Conservation (phyloP, 2,329 filamentous ascomycete genomes). For the Curvularia lunata region DNA sequence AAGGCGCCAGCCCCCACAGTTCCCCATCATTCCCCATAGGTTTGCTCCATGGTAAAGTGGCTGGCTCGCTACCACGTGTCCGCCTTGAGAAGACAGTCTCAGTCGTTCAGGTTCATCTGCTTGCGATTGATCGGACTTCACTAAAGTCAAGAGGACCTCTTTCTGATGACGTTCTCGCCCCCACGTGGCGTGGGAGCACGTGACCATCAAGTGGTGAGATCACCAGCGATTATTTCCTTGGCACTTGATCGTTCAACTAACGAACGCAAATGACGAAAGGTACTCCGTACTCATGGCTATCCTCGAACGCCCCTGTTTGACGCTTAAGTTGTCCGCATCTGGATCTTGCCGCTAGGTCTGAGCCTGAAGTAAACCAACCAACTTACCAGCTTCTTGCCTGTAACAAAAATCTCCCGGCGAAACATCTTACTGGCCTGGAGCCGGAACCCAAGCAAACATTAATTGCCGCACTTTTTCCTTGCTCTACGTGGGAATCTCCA, state of each 20-base stretch:
- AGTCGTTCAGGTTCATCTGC: background rate
- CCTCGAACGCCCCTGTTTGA: background rate
- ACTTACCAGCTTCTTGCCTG: background rate
- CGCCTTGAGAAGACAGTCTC: background rate
- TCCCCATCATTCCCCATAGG: slow-evolving; percentile 4
- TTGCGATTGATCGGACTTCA: background rate
- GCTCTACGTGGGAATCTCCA: background rate
- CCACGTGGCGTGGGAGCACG: slow-evolving; percentile 1
- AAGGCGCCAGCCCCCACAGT: slow-evolving; percentile 14
- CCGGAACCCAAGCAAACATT: background rate
- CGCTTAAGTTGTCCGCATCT: background rate
- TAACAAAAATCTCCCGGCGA: background rate
- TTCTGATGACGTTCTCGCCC: slow-evolving; percentile 2
- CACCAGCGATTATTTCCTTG: background rate
- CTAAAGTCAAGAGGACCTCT: background rate
- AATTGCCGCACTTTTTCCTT: background rate
- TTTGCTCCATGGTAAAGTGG: slow-evolving; percentile 1
- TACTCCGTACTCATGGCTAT: background rate
- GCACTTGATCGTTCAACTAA: background rate
- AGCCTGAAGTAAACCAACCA: background rate
- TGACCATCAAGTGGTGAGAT: background rate
- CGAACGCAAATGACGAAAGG: background rate
- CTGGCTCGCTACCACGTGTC: background rate
- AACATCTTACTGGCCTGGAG: background rate
- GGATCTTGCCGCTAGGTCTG: background rate